Evolutionary conservation across 164 flowering plant species (phyloP), one percentile per base, ranked within the genome.

Genomic region (Dillenia turbinata): DNA sequence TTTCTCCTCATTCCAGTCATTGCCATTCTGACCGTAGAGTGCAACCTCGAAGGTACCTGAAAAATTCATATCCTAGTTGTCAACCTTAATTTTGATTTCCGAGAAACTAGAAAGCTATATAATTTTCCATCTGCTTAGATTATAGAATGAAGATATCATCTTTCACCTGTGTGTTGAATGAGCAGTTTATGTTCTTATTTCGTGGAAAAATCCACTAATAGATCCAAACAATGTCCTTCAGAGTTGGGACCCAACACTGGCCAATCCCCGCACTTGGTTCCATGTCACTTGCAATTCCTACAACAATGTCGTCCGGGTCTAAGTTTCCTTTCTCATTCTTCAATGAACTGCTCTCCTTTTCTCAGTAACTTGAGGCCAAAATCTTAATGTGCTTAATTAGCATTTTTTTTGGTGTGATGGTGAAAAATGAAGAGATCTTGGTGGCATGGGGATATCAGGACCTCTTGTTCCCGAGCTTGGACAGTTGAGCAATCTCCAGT

Each of bases 401-500:
- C 7, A 4, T 33, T 33, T 33, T 33, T 33, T 33, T 24, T 24
- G 1, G 33, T 26, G 2, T 4, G 40, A 33, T 33, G 40, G 40
- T 33, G 40, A 4, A 4, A 33, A 33, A 33, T 59, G 51, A 19
- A 73, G 73, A 65, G 77, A 69, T 61, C 71, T 74, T 16, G 78
- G 66, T 8, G 63, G 47, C 13, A 64, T 69, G 0, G 61, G 69
- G 47, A 17, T 74, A 10, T 56, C 71, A 8, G 74, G 77, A 57
- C 43, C 63, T 45, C 69, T 74, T 63, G 50, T 64, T 43, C 74
- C 74, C 43, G 40, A 45, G 47, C 66, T 70, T 33, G 77, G 56
- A 22, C 8, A 46, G 7, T 61, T 74, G 66, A 44, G 60, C 46
- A 63, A 57, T 33, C 74, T 74, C 52, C 71, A 74, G 54, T 63